Base-by-base conservation (phyloP, 2,329 filamentous ascomycete genomes). In the Tolypocladium endophyticum region DNA sequence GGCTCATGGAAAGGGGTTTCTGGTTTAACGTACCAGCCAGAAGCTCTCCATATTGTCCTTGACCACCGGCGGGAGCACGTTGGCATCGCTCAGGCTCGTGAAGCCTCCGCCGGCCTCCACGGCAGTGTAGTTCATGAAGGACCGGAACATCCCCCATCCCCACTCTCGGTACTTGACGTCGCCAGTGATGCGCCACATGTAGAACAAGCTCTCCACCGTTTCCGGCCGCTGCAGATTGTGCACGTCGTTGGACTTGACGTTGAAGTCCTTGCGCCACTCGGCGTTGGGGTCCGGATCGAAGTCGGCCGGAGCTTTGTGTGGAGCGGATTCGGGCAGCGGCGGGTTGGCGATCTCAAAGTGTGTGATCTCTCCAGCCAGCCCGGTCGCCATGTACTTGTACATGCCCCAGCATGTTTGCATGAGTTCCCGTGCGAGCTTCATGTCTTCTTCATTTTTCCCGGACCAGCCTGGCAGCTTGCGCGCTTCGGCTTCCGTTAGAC, bases 31-130 rank as follows among this genome's bases (percentile, higher is more conserved):
- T 76, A 90, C 88, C 79, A 99, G 83, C 94, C 94, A 99, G 76
- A 97, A 97, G 71, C 91, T 95, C 77, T 99, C 94, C 93, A 99
- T 97, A 67, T 97, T 97, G 74, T 99, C 93, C 61, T 85, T 81
- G 54, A 79, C 77, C 18, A 78, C 73, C 0, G 91, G 85, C 25
- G 92, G 92, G 12, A 94, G 74, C 6, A 75, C 74, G 64, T 87
- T 86, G 33, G 92, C 92, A 70, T 95, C 85, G 23, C 81, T 81
- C 62, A 97, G 79, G 64, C 88, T 92, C 1, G 90, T 91, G 70
- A 95, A 97, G 0, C 92, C 92, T 45, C 86, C 86, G 43, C 86
- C 85, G 45, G 92, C 87, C 52, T 84, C 80, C 2, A 96, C 88
- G 8, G 88, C 85, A 0, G 90, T 96, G 73, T 96, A 83, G 68